phyloP scores from a whole-genome alignment of 805 yeast genomes.

The Candida odintsovae region DNA sequence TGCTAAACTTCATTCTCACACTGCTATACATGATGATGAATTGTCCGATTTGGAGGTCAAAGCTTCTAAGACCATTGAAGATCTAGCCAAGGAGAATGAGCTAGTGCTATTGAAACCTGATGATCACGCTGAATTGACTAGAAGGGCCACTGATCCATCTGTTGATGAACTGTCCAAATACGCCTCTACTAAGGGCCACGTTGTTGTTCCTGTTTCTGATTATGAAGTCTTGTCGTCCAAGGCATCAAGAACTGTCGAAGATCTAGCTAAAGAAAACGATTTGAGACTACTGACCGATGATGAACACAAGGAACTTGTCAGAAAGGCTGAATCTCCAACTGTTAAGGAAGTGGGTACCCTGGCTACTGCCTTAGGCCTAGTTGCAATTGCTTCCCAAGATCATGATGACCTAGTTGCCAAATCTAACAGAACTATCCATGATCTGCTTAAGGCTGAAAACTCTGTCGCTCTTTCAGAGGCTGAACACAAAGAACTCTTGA shows the following conservation, averaged over 20 bases:
- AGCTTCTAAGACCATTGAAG: slow-evolving; percentile 3
- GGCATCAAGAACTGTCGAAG: slow-evolving; percentile 18
- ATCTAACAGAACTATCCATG: background rate
- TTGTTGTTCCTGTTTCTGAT: slow-evolving; percentile 12
- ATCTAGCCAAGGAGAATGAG: slow-evolving; percentile 2
- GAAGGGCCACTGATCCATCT: slow-evolving; percentile 17
- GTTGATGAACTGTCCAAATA: slow-evolving; percentile 12
- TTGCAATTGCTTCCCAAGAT: slow-evolving; percentile 1
- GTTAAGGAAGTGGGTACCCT: slow-evolving; percentile 4
- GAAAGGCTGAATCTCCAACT: slow-evolving; percentile 10
- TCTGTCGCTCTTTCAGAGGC: slow-evolving; percentile 1
- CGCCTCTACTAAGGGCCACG: slow-evolving; percentile 13
- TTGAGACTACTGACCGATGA: slow-evolving; percentile 8
- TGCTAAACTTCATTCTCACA: slow-evolving; percentile 17
- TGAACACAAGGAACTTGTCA: slow-evolving; percentile 11
- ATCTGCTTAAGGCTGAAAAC: slow-evolving; percentile 2
- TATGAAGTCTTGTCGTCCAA: slow-evolving; percentile 5
- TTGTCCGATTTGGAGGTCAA: slow-evolving; percentile 2
- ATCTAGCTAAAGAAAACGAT: slow-evolving; percentile 16
- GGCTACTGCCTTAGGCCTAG: slow-evolving; percentile 9
- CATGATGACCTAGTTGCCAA: slow-evolving; percentile 2
- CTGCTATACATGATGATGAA: slow-evolving; percentile 8
- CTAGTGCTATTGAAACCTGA: background rate
- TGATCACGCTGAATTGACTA: background rate
- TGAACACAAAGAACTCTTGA: slow-evolving; percentile 7